phyloP scores from a whole-genome alignment of 306 rosid genomes.

The Medicago truncatula region DNA sequence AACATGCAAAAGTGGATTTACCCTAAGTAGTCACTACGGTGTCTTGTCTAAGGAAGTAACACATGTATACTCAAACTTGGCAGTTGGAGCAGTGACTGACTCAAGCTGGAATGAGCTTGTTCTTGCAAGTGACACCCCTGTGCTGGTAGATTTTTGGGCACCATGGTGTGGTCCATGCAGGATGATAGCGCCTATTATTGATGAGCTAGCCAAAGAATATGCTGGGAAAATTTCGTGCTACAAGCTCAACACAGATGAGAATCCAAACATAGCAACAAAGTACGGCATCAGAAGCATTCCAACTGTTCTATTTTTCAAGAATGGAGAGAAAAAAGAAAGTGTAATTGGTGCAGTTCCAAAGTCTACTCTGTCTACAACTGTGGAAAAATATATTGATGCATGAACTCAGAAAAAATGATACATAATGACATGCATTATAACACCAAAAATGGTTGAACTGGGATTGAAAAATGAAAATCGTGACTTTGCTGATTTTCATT shows the following conservation, averaged over 20 bases:
- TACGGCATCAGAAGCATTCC: slow-evolving; percentile 98
- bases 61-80: slow-evolving; percentile 25
- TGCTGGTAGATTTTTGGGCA: slow-evolving; percentile 95
- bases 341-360: slow-evolving; percentile 91
- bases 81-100: slow-evolving; percentile 81
- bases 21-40: background rate
- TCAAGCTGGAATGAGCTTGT: slow-evolving; percentile 79
- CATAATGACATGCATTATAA: slow-evolving; percentile 8
- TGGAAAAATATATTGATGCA: slow-evolving; percentile 65
- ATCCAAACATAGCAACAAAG: slow-evolving; percentile 74
- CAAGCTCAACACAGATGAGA: slow-evolving; percentile 82
- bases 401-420: slow-evolving; percentile 39
- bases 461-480: slow-evolving; percentile 30
- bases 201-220: slow-evolving; percentile 80
- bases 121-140: slow-evolving; percentile 68
- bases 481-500: slow-evolving; percentile 30
- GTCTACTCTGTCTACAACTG: slow-evolving; percentile 71
- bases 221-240: slow-evolving; percentile 72
- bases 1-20: background rate
- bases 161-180: slow-evolving; percentile 97
- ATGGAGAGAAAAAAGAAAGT: slow-evolving; percentile 88
- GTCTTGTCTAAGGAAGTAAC: slow-evolving; percentile 18
- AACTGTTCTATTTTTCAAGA: slow-evolving; percentile 86
- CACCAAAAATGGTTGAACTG: slow-evolving; percentile 25
- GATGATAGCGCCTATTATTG: slow-evolving; percentile 83